Evolutionary conservation across 805 yeast genomes (phyloP).

Genomic region (Candida gorgasii): DNA sequence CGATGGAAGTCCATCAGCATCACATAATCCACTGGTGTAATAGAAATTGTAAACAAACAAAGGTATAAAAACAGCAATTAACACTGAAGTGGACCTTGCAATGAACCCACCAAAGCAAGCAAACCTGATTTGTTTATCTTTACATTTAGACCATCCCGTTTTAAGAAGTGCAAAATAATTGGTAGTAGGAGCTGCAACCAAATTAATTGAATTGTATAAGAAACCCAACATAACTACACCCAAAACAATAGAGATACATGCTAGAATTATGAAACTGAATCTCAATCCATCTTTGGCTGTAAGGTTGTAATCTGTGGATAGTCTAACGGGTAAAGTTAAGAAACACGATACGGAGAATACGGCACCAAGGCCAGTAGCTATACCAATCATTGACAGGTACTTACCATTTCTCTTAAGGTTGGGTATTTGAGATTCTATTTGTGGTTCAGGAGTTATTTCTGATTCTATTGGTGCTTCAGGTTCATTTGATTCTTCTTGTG

Average conservation of each 20-base stretch:
- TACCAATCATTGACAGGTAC: slow-evolving; percentile 61
- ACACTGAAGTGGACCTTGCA: slow-evolving; percentile 63
- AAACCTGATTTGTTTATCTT: slow-evolving; percentile 38
- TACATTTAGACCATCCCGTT: slow-evolving; percentile 50
- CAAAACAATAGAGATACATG: slow-evolving; percentile 37
- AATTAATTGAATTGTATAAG: slow-evolving; percentile 42
- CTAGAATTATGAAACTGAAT: slow-evolving; percentile 51
- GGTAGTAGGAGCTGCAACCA: slow-evolving; percentile 21
- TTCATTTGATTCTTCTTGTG: not conserved
- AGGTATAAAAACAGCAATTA: slow-evolving; percentile 62
- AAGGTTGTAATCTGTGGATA: slow-evolving; percentile 37
- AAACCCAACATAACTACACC: slow-evolving; percentile 41
- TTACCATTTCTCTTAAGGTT: slow-evolving; percentile 40
- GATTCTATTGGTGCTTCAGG: slow-evolving; percentile 16
- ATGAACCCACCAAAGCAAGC: slow-evolving; percentile 65
- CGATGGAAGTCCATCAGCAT: slow-evolving; percentile 22
- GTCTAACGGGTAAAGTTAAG: slow-evolving; percentile 56
- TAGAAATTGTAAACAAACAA: slow-evolving; percentile 60
- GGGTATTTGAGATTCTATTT: not conserved
- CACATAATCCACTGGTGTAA: slow-evolving; percentile 52
- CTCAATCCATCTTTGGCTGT: slow-evolving; percentile 44
- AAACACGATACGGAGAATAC: slow-evolving; percentile 57
- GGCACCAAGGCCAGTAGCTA: slow-evolving; percentile 67
- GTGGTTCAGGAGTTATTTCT: not conserved
- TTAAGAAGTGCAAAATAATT: slow-evolving; percentile 25